phyloP scores from a whole-genome alignment of 345 rosid genomes.

The Passiflora organensis region DNA sequence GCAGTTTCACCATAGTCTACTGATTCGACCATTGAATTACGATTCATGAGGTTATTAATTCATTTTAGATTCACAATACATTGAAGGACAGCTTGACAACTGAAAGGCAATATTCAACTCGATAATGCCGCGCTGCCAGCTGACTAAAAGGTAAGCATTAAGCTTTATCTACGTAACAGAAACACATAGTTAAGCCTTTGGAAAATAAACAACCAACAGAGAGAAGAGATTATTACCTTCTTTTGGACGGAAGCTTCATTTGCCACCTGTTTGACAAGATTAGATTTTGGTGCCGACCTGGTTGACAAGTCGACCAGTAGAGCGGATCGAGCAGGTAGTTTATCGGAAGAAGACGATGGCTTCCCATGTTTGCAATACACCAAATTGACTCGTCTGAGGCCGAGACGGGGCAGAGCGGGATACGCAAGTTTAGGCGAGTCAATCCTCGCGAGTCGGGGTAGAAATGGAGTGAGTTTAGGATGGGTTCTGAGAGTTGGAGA shows the following conservation, averaged over 20 bases:
- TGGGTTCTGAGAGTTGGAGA: slow-evolving; percentile 37
- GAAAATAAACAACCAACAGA: too few relatives aligned
- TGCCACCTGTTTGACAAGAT: slow-evolving; percentile 30
- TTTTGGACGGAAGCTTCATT: slow-evolving; percentile 22
- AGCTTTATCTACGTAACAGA: too few relatives aligned
- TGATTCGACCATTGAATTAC: neutral
- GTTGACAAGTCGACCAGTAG: slow-evolving; percentile 18
- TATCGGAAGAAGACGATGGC: slow-evolving; percentile 18
- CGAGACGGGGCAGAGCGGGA: slow-evolving; percentile 20
- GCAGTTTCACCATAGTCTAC: neutral
- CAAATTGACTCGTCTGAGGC: slow-evolving; percentile 38
- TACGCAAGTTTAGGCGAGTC: slow-evolving; percentile 31
- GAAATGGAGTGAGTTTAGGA: slow-evolving; percentile 29
- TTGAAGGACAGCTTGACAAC: neutral
- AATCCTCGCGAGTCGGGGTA: slow-evolving; percentile 37
- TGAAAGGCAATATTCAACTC: neutral
- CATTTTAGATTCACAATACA: neutral
- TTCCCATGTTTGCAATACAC: slow-evolving; percentile 33
- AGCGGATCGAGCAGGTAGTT: slow-evolving; percentile 18
- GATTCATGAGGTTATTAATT: neutral
- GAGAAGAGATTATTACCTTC: slow-evolving; percentile 47
- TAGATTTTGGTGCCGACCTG: slow-evolving; percentile 29
- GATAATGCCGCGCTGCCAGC: neutral
- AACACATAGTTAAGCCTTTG: neutral
- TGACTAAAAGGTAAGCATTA: too few relatives aligned